phyloP scores from a whole-genome alignment of 2,329 filamentous ascomycete species.

The Trichophyton equinum region DNA sequence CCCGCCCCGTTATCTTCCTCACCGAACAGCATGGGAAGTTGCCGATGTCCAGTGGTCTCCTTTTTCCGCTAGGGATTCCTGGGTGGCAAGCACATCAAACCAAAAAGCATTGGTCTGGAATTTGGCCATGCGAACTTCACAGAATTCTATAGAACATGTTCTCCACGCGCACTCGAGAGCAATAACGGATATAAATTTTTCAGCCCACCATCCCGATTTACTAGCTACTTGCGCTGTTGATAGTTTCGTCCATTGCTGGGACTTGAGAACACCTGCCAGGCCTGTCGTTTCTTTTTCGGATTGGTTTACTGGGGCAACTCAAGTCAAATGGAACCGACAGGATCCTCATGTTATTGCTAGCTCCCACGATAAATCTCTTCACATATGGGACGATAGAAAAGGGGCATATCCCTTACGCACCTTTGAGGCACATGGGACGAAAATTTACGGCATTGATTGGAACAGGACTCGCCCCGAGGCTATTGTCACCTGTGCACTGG shows the following conservation, averaged over 20 bases:
- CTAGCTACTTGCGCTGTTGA: constrained; percentile 86
- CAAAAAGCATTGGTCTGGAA: constrained; percentile 94
- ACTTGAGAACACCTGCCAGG: constrained; percentile 60
- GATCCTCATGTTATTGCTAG: constrained; percentile 79
- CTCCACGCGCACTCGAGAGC: constrained; percentile 74
- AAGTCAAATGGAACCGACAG: constrained; percentile 89
- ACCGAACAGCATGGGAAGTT: constrained; percentile 85
- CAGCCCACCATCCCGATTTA: constrained; percentile 77
- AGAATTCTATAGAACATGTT: constrained; percentile 78
- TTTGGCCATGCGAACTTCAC: constrained; percentile 54
- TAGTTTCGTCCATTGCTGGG: constrained; percentile 88
- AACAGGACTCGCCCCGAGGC: constrained; percentile 61
- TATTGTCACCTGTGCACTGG: constrained; percentile 76
- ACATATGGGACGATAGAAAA: constrained; percentile 81
- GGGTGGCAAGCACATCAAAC: constrained; percentile 89
- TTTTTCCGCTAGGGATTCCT: constrained; percentile 77
- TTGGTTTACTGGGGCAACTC: constrained; percentile 86
- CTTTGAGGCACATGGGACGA: constrained; percentile 78
- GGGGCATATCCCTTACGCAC: constrained; percentile 66
- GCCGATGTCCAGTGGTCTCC: constrained; percentile 96
- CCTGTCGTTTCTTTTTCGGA: constrained; percentile 75
- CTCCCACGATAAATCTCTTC: constrained; percentile 74
- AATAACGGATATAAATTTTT: constrained; percentile 95
- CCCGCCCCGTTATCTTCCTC: constrained; percentile 69
- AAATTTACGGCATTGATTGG: constrained; percentile 95